A percentile compares a stretch with the other conserved stretches of the same genome.
Evolutionary conservation across 176 grass and related monocot species (phyloP).

Genomic region (Saccharum spontaneum): DNA sequence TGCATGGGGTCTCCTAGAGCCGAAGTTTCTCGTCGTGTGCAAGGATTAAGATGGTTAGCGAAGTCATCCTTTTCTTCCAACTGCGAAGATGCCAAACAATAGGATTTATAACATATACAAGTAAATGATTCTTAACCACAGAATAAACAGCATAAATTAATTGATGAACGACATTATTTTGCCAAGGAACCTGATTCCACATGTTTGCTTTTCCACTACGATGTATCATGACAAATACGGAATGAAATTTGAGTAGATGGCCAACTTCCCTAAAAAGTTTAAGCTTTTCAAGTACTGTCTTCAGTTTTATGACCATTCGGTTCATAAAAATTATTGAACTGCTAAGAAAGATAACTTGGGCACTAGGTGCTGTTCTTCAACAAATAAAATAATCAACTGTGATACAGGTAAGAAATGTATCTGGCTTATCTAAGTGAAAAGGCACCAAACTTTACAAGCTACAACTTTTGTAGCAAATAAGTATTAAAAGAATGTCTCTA

Average conservation of each 20-base stretch:
- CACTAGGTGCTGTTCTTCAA: not conserved
- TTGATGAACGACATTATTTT: not conserved
- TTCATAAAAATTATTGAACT: not conserved
- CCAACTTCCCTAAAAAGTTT: not conserved
- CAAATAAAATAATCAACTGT: not conserved
- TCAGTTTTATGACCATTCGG: not conserved
- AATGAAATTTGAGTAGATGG: not conserved
- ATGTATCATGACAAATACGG: not conserved
- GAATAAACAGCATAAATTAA: not conserved
- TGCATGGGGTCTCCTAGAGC: slow-evolving; percentile 80
- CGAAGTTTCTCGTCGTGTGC: slow-evolving; percentile 56
- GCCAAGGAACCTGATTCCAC: not conserved
- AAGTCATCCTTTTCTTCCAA: slow-evolving; percentile 84
- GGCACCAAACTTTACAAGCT: slow-evolving; percentile 4
- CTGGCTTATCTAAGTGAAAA: slow-evolving; percentile 11
- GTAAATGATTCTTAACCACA: not conserved
- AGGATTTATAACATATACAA: not conserved
- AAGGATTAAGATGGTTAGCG: slow-evolving; percentile 42
- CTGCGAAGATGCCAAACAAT: slow-evolving; percentile 31
- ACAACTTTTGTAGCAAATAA: not conserved
- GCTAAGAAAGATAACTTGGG: not conserved
- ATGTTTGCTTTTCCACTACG: not conserved
- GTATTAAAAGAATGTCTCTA: no score
- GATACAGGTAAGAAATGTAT: not conserved
- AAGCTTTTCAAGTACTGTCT: not conserved